Conservation (phyloP, 139 green algal species). For the Coccomyxa sp. region DNA sequence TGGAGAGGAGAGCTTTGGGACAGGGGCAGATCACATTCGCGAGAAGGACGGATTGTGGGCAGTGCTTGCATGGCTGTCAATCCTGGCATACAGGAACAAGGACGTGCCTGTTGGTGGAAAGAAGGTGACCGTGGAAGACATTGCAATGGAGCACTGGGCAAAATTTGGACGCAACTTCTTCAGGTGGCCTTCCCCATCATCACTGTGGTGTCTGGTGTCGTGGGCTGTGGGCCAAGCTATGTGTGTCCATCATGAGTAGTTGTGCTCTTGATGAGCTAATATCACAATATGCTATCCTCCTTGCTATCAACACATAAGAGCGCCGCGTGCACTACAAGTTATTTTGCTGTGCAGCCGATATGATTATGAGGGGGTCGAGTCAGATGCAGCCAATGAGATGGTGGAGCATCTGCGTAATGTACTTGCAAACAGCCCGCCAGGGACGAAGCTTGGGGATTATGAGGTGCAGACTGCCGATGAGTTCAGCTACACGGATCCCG, state of each 20-base stretch:
- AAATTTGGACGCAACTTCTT: slow-evolving; percentile 98
- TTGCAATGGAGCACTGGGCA: slow-evolving; percentile 93
- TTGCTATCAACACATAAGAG: too few species aligned
- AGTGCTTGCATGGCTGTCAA: slow-evolving; percentile 88
- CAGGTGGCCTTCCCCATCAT: slow-evolving; percentile 28
- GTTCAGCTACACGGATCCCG: slow-evolving; percentile 97
- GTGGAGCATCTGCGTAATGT: slow-evolving; percentile 77
- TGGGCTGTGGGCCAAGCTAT: too few species aligned
- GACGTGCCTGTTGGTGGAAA: slow-evolving; percentile 63
- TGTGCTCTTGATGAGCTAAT: too few species aligned
- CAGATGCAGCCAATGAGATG: slow-evolving; percentile 74
- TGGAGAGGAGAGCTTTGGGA: slow-evolving; percentile 98
- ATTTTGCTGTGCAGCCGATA: slow-evolving; percentile 56
- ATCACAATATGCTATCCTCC: too few species aligned
- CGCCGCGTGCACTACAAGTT: too few species aligned
- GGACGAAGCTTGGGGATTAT: slow-evolving; percentile 68
- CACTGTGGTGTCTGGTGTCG: too few species aligned
- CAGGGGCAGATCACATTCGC: slow-evolving; percentile 89
- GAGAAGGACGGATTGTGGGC: slow-evolving; percentile 99
- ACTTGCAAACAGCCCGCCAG: slow-evolving; percentile 40
- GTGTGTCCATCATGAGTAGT: too few species aligned
- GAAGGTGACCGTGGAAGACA: slow-evolving; percentile 84
- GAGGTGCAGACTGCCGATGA: slow-evolving; percentile 86
- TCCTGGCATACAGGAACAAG: slow-evolving; percentile 93
- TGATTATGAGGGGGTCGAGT: slow-evolving; percentile 91